phyloP scores from a whole-genome alignment of 164 flowering plant genomes.

The Taxillus chinensis region DNA sequence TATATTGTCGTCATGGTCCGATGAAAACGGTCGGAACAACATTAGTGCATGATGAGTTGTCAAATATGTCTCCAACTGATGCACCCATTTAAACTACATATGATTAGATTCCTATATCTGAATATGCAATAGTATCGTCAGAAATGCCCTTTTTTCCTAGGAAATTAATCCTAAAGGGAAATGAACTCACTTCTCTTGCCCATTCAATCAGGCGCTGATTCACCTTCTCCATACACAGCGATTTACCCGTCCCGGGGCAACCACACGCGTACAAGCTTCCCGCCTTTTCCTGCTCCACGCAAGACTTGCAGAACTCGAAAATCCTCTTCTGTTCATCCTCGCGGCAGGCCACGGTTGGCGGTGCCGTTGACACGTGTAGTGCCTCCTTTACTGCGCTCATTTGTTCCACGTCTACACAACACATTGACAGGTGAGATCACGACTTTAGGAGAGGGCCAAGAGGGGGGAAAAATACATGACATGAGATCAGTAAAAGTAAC shows the following conservation, averaged over 20 bases:
- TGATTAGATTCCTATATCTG: too few species aligned
- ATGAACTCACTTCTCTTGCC: conserved; percentile 47
- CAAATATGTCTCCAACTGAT: too few species aligned
- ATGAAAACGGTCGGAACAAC: too few species aligned
- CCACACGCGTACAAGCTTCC: conserved; percentile 83
- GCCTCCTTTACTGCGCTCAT: conserved; percentile 66
- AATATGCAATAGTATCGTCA: too few species aligned
- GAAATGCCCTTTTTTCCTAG: too few species aligned
- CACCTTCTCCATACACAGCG: conserved; percentile 71
- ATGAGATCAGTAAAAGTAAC: background rate
- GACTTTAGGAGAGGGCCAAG: background rate
- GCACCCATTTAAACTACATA: too few species aligned
- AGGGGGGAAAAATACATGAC: background rate
- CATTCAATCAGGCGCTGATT: conserved; percentile 44
- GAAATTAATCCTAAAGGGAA: background rate
- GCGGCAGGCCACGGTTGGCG: conserved; percentile 40
- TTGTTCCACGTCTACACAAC: conserved; percentile 42
- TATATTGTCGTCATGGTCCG: too few species aligned
- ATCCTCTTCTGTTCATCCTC: conserved; percentile 49
- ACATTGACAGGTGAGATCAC: background rate
- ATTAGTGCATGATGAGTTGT: too few species aligned
- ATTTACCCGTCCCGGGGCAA: conserved; percentile 93
- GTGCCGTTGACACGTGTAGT: conserved; percentile 67
- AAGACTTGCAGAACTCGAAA: conserved; percentile 64
- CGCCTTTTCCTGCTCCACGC: conserved; percentile 50